A percentile compares a stretch with the other conserved stretches of the same genome.
These are phyloP conservation scores for Pseudocercospora musae DNA, from an alignment of 2,329 filamentous ascomycete species.

Conservation along the genomic window DNA sequence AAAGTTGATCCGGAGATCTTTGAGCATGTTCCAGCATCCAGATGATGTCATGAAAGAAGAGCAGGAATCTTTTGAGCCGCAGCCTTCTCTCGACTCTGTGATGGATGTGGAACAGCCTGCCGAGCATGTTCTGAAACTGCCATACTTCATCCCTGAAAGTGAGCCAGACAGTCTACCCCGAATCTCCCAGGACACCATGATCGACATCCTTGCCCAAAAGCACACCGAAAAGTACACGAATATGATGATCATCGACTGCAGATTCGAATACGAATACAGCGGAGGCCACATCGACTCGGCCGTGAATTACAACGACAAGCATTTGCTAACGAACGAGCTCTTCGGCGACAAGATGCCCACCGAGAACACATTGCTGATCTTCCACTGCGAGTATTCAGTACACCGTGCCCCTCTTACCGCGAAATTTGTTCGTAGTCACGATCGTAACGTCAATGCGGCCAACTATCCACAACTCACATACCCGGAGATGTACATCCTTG, in stretches of 20 bases:
- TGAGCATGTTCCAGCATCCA: constrained; percentile 97
- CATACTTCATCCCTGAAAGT: constrained; percentile 78
- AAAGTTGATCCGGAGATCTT: constrained; percentile 83
- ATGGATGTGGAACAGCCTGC: constrained; percentile 72
- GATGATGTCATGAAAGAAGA: constrained; percentile 83
- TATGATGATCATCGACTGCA: constrained; percentile 88
- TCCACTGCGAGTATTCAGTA: constrained; percentile 98
- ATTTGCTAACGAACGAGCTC: constrained; percentile 73
- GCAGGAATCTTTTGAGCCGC: constrained; percentile 55
- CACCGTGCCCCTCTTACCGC: constrained; percentile 96
- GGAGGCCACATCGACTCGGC: constrained; percentile 93
- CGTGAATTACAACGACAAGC: constrained; percentile 96
- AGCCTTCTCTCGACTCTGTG: constrained; percentile 61
- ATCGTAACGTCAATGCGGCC: constrained; percentile 80
- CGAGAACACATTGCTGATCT: constrained; percentile 68
- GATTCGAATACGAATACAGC: constrained; percentile 98
- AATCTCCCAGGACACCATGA: constrained; percentile 75
- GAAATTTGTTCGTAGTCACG: constrained; percentile 83
- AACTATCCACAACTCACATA: constrained; percentile 87
- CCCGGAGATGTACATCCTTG: constrained; percentile 93
- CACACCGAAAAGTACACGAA: constrained; percentile 74
- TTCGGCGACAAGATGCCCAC: constrained; percentile 62
- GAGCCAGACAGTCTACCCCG: constrained; percentile 83
- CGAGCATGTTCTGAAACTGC: constrained; percentile 67
- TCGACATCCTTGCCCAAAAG: constrained; percentile 83